phyloP scores from a whole-genome alignment of 805 yeast species.

The Cyberlindnera mycetangii region DNA sequence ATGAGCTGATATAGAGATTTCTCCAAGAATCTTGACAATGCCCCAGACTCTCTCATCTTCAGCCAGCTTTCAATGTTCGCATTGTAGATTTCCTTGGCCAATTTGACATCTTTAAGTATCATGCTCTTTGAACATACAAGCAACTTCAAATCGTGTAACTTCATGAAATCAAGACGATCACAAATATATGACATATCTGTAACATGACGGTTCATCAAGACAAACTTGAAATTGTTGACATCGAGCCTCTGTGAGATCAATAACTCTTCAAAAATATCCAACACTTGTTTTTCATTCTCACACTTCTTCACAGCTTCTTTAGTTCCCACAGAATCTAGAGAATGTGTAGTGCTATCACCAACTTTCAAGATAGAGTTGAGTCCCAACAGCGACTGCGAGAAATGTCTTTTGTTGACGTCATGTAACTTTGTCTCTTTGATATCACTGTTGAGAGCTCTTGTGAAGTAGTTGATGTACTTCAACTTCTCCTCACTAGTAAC shows the following conservation, averaged over 20 bases:
- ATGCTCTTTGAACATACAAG: constrained; percentile 14
- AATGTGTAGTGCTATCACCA: neutral
- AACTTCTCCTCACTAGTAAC: constrained; percentile 16
- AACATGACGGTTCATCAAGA: constrained; percentile 12
- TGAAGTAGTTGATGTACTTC: constrained; percentile 17
- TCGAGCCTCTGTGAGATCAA: constrained; percentile 9
- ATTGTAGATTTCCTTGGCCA: constrained; percentile 11
- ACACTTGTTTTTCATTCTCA: constrained; percentile 5
- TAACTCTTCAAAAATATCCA: constrained; percentile 17
- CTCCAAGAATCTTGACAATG: constrained; percentile 11
- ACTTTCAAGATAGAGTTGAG: constrained; percentile 13
- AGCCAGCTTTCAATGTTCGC: constrained; percentile 11
- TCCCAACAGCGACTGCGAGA: constrained; percentile 21
- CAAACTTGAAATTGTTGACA: constrained; percentile 9
- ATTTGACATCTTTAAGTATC: constrained; percentile 10
- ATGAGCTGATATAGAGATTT: constrained; percentile 18
- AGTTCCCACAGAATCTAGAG: constrained; percentile 4
- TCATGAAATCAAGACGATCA: constrained; percentile 15
- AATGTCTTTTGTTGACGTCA: constrained; percentile 7
- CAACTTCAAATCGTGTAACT: constrained; percentile 7
- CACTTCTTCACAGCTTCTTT: constrained; percentile 8
- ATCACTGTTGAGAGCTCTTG: constrained; percentile 17
- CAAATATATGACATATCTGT: constrained; percentile 12
- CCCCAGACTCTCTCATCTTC: neutral
- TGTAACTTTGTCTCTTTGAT: constrained; percentile 8